Conservation (phyloP, 2,329 filamentous ascomycete species). For the Cordyceps tenuipes region DNA sequence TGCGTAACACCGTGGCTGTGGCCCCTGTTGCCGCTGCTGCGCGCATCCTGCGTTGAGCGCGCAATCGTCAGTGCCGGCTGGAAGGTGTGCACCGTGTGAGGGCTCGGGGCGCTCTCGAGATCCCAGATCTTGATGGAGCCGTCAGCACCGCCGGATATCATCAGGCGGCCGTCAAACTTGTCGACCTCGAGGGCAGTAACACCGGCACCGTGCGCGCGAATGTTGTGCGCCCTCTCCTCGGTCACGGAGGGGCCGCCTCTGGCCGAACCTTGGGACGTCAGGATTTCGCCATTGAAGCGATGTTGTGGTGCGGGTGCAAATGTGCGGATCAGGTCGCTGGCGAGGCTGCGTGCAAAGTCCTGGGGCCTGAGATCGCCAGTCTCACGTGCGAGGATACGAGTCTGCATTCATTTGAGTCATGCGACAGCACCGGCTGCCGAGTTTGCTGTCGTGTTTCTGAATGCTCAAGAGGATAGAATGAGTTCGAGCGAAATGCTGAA, state of each 20-base stretch:
- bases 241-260: slow-evolving; percentile 12
- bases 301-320: slow-evolving; percentile 59
- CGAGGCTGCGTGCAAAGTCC: slow-evolving; percentile 57
- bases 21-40: slow-evolving; percentile 19
- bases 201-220: slow-evolving; percentile 66
- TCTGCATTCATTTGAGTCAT: slow-evolving; percentile 52
- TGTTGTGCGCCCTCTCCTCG: slow-evolving; percentile 25
- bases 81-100: slow-evolving; percentile 39
- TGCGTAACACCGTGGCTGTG: slow-evolving; percentile 70
- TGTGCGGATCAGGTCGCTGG: slow-evolving; percentile 57
- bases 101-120: slow-evolving; percentile 52
- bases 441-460: background rate
- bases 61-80: slow-evolving; percentile 44
- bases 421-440: slow-evolving; percentile 2
- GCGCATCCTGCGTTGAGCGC: slow-evolving; percentile 28
- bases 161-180: slow-evolving; percentile 65
- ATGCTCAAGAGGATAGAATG: background rate
- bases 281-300: slow-evolving; percentile 54
- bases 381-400: slow-evolving; percentile 67
- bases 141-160: slow-evolving; percentile 80
- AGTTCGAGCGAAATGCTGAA: background rate
- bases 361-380: slow-evolving; percentile 57
- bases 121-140: slow-evolving; percentile 83
- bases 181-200: slow-evolving; percentile 76
- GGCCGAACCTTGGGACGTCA: slow-evolving; percentile 12